A percentile compares a stretch with the other conserved stretches of the same genome.
Conservation (phyloP, 768 basidiomycete species). For the Gymnopilus junonius region DNA sequence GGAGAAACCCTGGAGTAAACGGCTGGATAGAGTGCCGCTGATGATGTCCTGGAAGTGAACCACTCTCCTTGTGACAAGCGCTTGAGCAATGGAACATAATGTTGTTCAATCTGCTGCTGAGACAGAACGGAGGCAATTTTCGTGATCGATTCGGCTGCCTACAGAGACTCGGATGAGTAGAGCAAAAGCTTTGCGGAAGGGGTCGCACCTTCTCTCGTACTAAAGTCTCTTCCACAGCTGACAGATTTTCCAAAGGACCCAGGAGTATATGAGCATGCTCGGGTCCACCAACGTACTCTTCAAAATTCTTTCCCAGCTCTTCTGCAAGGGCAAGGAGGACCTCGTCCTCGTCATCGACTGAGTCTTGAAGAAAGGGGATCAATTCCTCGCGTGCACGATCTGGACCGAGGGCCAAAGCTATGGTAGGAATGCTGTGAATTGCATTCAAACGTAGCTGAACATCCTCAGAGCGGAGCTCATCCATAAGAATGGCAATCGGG, state of each 20-base stretch:
- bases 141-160: conserved; percentile 97
- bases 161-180: conserved; percentile 8
- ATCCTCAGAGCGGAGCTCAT: conserved; percentile 97
- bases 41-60: conserved; percentile 98
- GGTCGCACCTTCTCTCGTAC: conserved; percentile 90
- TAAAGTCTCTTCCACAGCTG: conserved; percentile 96
- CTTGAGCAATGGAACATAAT: conserved; percentile 89
- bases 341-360: conserved; percentile 99
- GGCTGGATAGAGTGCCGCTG: conserved; percentile 90
- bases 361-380: conserved; percentile 96
- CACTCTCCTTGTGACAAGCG: conserved; percentile 93
- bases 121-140: conserved; percentile 83
- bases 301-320: conserved; percentile 89
- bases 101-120: conserved; percentile 81
- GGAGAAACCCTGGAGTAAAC: conserved; percentile 84
- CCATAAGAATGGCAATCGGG: conserved; percentile 96
- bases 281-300: conserved; percentile 92
- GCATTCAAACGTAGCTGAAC: conserved; percentile 95
- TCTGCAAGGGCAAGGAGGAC: conserved; percentile 95
- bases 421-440: conserved; percentile 96
- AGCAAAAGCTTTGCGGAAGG: conserved; percentile 12
- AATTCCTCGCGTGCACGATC: conserved; percentile 96
- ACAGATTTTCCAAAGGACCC: conserved; percentile 92
- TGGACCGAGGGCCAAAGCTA: conserved; percentile 94
- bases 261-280: conserved; percentile 87